These are phyloP conservation scores for Dactylellina haptotyla DNA, from an alignment of 2,329 filamentous ascomycete genomes.

Conservation along the genomic window DNA sequence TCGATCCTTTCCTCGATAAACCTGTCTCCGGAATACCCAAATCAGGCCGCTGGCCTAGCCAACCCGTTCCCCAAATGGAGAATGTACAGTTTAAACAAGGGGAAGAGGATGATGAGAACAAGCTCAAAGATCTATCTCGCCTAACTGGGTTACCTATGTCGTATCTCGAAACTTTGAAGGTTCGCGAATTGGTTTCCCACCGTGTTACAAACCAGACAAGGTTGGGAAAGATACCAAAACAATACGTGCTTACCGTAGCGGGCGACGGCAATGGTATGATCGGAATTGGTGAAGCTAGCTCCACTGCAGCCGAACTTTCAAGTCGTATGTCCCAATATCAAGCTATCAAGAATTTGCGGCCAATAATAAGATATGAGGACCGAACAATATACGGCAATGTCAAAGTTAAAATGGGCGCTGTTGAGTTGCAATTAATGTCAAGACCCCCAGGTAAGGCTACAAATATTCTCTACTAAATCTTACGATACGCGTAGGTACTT, in stretches of 20 bases:
- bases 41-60: conserved; percentile 54
- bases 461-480: background rate
- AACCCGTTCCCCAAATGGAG: conserved; percentile 56
- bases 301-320: conserved; percentile 76
- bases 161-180: conserved; percentile 67
- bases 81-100: conserved; percentile 59
- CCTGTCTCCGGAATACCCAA: conserved; percentile 36
- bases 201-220: conserved; percentile 90
- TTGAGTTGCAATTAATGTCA: conserved; percentile 80
- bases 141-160: conserved; percentile 67
- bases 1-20: conserved; percentile 57
- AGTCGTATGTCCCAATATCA: conserved; percentile 77
- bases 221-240: conserved; percentile 86
- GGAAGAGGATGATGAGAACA: conserved; percentile 61
- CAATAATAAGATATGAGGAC: conserved; percentile 89
- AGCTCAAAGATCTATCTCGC: conserved; percentile 62
- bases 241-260: conserved; percentile 80
- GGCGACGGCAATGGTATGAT: conserved; percentile 87
- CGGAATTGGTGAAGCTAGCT: conserved; percentile 90
- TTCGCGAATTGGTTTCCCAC: conserved; percentile 79
- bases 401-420: conserved; percentile 85
- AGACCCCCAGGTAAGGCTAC: conserved; percentile 81
- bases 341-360: conserved; percentile 90
- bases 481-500: background rate
- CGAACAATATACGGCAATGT: conserved; percentile 90